These are phyloP conservation scores for Chloranthus sessilifolius DNA, from an alignment of 164 flowering plant species.

Conservation along the genomic window DNA sequence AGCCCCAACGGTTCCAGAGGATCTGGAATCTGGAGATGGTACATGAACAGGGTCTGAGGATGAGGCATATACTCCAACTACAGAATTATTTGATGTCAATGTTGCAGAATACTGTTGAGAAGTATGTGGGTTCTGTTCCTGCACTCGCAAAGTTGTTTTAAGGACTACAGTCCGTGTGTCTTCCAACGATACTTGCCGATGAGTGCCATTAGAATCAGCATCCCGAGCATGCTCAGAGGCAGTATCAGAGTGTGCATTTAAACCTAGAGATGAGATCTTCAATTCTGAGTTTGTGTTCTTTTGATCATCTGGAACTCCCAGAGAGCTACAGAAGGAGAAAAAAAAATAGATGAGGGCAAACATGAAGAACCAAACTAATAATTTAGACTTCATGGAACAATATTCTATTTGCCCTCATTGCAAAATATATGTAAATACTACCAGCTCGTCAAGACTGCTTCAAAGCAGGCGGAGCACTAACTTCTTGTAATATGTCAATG, in stretches of 20 bases:
- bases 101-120: constrained; percentile 33
- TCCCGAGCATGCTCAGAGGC: constrained; percentile 28
- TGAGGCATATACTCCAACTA: constrained; percentile 79
- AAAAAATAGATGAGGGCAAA: constrained; percentile 2
- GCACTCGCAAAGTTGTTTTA: constrained; percentile 26
- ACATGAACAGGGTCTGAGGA: constrained; percentile 95
- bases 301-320: constrained; percentile 28
- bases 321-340: constrained; percentile 26
- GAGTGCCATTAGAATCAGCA: constrained; percentile 25
- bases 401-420: no score
- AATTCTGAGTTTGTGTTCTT: constrained; percentile 23
- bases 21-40: constrained; percentile 76
- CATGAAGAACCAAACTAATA: no score
- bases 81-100: constrained; percentile 48
- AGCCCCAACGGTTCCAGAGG: constrained; percentile 72
- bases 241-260: constrained; percentile 30
- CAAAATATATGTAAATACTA: no score
- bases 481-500: no score
- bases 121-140: constrained; percentile 28
- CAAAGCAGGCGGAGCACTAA: no score
- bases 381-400: no score
- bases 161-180: constrained; percentile 26
- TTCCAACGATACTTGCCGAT: constrained; percentile 30
- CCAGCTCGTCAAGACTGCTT: no score
- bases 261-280: constrained; percentile 26